Evolutionary conservation across 805 yeast species (phyloP).

Genomic region (Barnettozyma californica): DNA sequence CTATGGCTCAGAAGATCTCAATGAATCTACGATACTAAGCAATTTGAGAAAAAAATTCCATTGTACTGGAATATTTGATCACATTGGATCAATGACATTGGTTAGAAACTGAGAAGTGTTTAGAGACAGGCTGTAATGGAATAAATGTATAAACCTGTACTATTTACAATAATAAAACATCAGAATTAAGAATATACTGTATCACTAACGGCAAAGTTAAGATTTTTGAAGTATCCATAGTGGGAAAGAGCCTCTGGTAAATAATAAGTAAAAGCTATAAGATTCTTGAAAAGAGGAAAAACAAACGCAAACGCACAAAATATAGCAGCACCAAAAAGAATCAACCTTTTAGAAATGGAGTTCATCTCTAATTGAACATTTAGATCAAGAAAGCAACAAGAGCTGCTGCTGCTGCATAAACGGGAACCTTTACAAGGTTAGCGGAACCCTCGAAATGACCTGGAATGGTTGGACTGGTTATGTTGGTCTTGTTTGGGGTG

Average conservation of each 20-base stretch:
- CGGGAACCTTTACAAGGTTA: conserved; percentile 5
- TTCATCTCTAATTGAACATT: not conserved
- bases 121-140: not conserved
- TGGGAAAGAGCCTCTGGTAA: not conserved
- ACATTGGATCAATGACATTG: conserved; percentile 2
- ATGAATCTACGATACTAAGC: conserved; percentile 7
- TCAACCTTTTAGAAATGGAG: not conserved
- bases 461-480: conserved; percentile 1
- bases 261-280: not conserved
- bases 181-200: not conserved
- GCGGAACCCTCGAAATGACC: conserved; percentile 9
- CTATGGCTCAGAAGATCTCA: conserved; percentile 14
- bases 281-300: not conserved
- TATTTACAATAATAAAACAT: no score
- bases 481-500: not conserved
- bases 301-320: not conserved
- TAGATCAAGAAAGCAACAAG: conserved; percentile 10
- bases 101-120: conserved; percentile 1
- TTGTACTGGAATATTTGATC: not conserved
- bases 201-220: not conserved
- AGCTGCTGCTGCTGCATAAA: conserved; percentile 8
- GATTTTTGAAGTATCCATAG: not conserved
- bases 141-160: no score
- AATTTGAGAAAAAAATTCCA: conserved; percentile 11
- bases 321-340: not conserved